These are phyloP conservation scores for Inonotus obliquus DNA, from an alignment of 1,284 basidiomycete species.

Conservation along the genomic window DNA sequence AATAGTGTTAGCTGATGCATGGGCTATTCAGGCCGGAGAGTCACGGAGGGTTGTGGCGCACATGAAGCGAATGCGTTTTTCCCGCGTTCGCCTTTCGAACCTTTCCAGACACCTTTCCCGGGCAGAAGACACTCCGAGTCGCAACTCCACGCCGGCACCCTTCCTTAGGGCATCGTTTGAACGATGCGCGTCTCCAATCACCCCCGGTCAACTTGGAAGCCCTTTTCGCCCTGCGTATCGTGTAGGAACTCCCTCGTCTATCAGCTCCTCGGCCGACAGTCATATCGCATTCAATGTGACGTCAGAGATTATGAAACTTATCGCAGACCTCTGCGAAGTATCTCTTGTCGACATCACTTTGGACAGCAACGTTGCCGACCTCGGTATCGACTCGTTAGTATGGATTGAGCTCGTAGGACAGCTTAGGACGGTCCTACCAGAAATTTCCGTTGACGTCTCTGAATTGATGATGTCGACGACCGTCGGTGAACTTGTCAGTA, in stretches of 20 bases:
- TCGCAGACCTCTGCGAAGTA: constrained; percentile 43
- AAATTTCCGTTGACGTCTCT: constrained; percentile 29
- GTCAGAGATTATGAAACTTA: constrained; percentile 28
- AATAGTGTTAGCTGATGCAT: constrained; percentile 44
- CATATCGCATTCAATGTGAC: constrained; percentile 16
- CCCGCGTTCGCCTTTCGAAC: constrained; percentile 43
- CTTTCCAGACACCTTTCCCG: constrained; percentile 42
- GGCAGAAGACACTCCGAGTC: constrained; percentile 21
- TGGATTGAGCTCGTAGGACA: constrained; percentile 44
- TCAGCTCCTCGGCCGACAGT: constrained; percentile 9
- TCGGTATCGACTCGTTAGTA: constrained; percentile 56
- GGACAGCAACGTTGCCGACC: constrained; percentile 36
- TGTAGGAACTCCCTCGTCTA: constrained; percentile 2
- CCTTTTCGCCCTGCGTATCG: constrained; percentile 11
- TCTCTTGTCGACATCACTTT: constrained; percentile 27
- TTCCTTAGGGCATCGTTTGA: neutral
- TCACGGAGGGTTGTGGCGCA: constrained; percentile 44
- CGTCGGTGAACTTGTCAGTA: constrained; percentile 29
- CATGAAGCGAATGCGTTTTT: constrained; percentile 53
- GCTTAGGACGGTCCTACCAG: constrained; percentile 33
- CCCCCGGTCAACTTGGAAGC: constrained; percentile 9
- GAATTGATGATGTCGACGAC: constrained; percentile 35
- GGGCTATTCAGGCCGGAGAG: constrained; percentile 37
- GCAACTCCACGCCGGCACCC: neutral
- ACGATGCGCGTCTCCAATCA: constrained; percentile 1